These are phyloP conservation scores for Prosopis cineraria DNA, from an alignment of 306 rosid species.

Conservation along the genomic window DNA sequence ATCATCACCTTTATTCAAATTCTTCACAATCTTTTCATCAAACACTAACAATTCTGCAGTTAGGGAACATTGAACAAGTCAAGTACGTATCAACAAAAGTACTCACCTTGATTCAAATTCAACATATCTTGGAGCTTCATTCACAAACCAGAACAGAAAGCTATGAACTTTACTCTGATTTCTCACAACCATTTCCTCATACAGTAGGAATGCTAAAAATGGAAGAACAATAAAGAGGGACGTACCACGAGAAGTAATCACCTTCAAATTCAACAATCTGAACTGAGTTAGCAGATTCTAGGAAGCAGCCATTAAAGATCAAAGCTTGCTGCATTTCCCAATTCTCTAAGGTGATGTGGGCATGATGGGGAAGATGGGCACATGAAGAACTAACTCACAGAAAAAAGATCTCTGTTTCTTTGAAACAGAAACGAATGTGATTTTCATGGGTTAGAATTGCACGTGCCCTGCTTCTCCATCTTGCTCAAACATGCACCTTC, in stretches of 20 bases:
- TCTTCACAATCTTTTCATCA: constrained; percentile 14
- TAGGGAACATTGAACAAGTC: background rate
- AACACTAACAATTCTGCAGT: constrained; percentile 21
- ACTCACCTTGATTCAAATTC: constrained; percentile 8
- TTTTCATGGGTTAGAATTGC: constrained; percentile 74
- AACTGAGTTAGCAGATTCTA: constrained; percentile 13
- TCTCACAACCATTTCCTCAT: background rate
- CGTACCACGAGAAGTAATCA: constrained; percentile 6
- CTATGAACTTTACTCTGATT: constrained; percentile 15
- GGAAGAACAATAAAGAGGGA: background rate
- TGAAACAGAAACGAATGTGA: constrained; percentile 28
- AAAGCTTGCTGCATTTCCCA: constrained; percentile 35
- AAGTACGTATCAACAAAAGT: background rate
- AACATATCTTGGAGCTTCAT: constrained; percentile 15
- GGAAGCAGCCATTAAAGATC: constrained; percentile 16
- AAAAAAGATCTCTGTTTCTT: background rate
- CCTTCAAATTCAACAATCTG: constrained; percentile 34
- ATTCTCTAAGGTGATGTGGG: constrained; percentile 60
- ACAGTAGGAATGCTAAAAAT: constrained; percentile 24
- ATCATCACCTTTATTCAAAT: background rate
- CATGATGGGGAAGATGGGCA: constrained; percentile 99
- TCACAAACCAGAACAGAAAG: background rate
- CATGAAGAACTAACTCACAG: constrained; percentile 86
- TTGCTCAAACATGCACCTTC: constrained; percentile 73
- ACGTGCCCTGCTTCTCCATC: constrained; percentile 99